Evolutionary conservation across 2,329 filamentous ascomycete species (phyloP).

Genomic region (Phaeoacremonium minimum): DNA sequence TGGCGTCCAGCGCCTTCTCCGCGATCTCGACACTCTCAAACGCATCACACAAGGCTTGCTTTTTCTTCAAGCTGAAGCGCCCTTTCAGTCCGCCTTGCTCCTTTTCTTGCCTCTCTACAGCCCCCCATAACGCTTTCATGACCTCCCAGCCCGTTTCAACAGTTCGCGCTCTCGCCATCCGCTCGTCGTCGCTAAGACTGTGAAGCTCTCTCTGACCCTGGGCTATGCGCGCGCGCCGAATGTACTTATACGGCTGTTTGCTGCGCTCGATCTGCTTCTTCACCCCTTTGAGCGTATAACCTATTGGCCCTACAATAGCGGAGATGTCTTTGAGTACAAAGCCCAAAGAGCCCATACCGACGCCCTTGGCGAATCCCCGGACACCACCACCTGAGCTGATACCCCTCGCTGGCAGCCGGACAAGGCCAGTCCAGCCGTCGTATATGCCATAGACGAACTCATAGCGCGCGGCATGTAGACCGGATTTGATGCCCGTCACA

Average conservation of each 20-base stretch:
- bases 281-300: slow-evolving; percentile 61
- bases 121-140: slow-evolving; percentile 31
- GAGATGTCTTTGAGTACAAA: slow-evolving; percentile 62
- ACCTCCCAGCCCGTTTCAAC: slow-evolving; percentile 36
- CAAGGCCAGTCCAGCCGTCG: slow-evolving; percentile 60
- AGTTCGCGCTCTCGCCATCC: slow-evolving; percentile 19
- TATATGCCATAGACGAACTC: slow-evolving; percentile 62
- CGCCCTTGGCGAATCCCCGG: slow-evolving; percentile 43
- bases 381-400: slow-evolving; percentile 46
- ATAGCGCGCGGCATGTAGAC: slow-evolving; percentile 54
- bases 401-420: slow-evolving; percentile 53
- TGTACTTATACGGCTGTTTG: slow-evolving; percentile 45
- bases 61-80: slow-evolving; percentile 23
- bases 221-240: slow-evolving; percentile 53
- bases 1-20: slow-evolving; percentile 36
- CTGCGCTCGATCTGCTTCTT: slow-evolving; percentile 54
- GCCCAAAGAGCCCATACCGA: slow-evolving; percentile 60
- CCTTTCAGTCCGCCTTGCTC: slow-evolving; percentile 27
- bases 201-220: slow-evolving; percentile 48
- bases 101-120: slow-evolving; percentile 30
- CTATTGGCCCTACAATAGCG: slow-evolving; percentile 55
- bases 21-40: slow-evolving; percentile 47
- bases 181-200: slow-evolving; percentile 25
- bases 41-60: slow-evolving; percentile 34
- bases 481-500: slow-evolving; percentile 62